Percentiles rank a stretch among this genome's conserved stretches.
phyloP scores from a whole-genome alignment of 1,284 basidiomycete species.

The Butyriboletus appendiculatus region DNA sequence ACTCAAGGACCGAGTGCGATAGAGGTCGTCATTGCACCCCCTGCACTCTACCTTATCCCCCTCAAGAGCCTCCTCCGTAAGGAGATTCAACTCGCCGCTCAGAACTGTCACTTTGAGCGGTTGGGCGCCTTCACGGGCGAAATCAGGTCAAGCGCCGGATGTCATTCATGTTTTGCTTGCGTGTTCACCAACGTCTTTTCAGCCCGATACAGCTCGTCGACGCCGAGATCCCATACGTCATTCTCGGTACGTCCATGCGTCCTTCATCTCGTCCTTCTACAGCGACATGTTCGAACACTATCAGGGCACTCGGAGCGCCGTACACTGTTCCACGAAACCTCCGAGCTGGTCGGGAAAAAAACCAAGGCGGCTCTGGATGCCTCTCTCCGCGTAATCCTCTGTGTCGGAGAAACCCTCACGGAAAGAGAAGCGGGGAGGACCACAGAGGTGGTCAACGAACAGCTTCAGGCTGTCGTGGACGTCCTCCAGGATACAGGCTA shows the following conservation, averaged over 20 bases:
- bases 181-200: slow-evolving; percentile 1
- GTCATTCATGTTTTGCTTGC: neutral
- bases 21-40: slow-evolving; percentile 94
- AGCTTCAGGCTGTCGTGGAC: slow-evolving; percentile 79
- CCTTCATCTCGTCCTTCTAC: neutral
- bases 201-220: slow-evolving; percentile 85
- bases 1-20: slow-evolving; percentile 1
- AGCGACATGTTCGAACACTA: neutral
- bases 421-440: slow-evolving; percentile 87
- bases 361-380: slow-evolving; percentile 78
- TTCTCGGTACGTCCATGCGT: slow-evolving; percentile 65
- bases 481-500: slow-evolving; percentile 59
- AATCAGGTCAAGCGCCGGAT: slow-evolving; percentile 61
- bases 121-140: slow-evolving; percentile 96
- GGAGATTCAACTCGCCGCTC: slow-evolving; percentile 81
- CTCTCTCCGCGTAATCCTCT: slow-evolving; percentile 88
- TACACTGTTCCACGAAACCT: slow-evolving; percentile 88
- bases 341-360: slow-evolving; percentile 85
- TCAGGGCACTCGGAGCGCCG: slow-evolving; percentile 94
- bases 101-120: slow-evolving; percentile 88
- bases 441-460: slow-evolving; percentile 76
- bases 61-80: slow-evolving; percentile 60
- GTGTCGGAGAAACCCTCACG: slow-evolving; percentile 92
- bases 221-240: slow-evolving; percentile 87
- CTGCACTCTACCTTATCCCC: slow-evolving; percentile 82